Conservation (phyloP, 208 protist genomes). For the Crithidia sp. region DNA sequence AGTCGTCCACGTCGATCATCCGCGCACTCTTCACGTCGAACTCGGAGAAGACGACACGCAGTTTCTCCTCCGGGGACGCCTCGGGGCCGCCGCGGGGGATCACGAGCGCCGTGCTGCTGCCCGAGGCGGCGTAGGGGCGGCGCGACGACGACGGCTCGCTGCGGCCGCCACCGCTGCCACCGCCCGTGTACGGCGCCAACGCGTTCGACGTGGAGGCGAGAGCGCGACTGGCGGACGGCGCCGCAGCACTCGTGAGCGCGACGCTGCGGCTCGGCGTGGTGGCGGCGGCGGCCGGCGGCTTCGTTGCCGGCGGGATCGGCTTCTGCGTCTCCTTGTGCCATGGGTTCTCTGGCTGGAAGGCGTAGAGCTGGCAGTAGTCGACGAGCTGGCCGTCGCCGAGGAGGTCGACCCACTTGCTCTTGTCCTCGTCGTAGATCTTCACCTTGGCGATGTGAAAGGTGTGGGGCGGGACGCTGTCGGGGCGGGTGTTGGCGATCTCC, state of each 20-base stretch:
- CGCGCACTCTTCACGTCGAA: conserved; percentile 85
- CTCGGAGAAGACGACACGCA: conserved; percentile 88
- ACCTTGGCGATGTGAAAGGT: conserved; percentile 87
- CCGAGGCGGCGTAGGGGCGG: conserved; percentile 30
- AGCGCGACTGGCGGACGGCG: conserved; percentile 21
- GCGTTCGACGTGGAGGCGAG: conserved; percentile 39
- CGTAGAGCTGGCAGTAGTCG: conserved; percentile 90
- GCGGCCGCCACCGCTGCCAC: conserved; percentile 28
- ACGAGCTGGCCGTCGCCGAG: conserved; percentile 74
- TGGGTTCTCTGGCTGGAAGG: conserved; percentile 89
- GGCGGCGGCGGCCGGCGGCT: conserved; percentile 50
- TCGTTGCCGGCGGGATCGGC: conserved; percentile 81
- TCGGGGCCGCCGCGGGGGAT: conserved; percentile 51
- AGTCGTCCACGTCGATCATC: conserved; percentile 81
- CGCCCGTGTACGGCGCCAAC: conserved; percentile 67
- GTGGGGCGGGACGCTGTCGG: conserved; percentile 78
- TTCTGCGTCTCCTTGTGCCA: conserved; percentile 93
- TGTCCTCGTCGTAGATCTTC: conserved; percentile 90
- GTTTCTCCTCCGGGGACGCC: conserved; percentile 85
- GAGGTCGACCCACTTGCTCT: conserved; percentile 89
- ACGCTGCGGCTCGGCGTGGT: conserved; percentile 29
- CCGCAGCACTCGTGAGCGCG: conserved; percentile 8
- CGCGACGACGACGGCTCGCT: conserved; percentile 48
- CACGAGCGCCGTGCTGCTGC: conserved; percentile 58
- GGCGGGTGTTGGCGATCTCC: conserved; percentile 73